Base-by-base conservation (phyloP, 2,329 filamentous ascomycete species). In the Dactylellina parvicollis region DNA sequence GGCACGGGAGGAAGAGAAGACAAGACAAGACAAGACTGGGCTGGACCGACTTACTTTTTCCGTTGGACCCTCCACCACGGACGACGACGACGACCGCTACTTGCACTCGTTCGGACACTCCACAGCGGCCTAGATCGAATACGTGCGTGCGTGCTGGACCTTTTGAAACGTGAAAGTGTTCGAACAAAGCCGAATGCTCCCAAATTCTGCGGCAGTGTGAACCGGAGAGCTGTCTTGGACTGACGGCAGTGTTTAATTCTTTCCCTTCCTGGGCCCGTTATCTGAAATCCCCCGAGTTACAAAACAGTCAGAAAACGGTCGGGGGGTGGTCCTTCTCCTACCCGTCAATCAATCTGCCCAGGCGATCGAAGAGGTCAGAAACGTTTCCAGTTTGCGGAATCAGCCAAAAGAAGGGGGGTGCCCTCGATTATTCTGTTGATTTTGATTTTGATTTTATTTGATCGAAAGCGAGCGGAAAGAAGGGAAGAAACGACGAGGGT, bases 181-280 rank as follows among this genome's bases (percentile, higher is more conserved):
- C 75, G 73, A 78, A 77, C 70, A 75, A 75, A 76, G 77, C 73
- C 75, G 70, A 78, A 77, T 75, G 72, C 75, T 57, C 73, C 59
- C 75, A 76, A 76, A 76, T 50, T 74, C 69, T 77, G 76, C 74
- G 75, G 76, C 69, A 77, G 75, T 56, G 46, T 50, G 59, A 49
- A 61, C 65, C 56, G 65, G 65, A 75, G 57, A 50, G 57, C 66
- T 62, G 66, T 56, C 59, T 61, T 47, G 56, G 42, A 70, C 20
- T 42, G 64, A 60, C 1, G 55, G 42, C 24, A 50, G 47, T 70
- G 65, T 70, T 47, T 62, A 49, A 62, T 47, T 54, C 54, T 50
- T 55, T 59, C 66, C n/a, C 46, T 57, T 57, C 57, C 50, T 62
- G 66, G 66, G 57, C 42, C 67, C 59, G 57, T 72, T 72, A 72